These are phyloP conservation scores for Omphalotus olearius DNA, from an alignment of 1,284 basidiomycete species.

Conservation along the genomic window DNA sequence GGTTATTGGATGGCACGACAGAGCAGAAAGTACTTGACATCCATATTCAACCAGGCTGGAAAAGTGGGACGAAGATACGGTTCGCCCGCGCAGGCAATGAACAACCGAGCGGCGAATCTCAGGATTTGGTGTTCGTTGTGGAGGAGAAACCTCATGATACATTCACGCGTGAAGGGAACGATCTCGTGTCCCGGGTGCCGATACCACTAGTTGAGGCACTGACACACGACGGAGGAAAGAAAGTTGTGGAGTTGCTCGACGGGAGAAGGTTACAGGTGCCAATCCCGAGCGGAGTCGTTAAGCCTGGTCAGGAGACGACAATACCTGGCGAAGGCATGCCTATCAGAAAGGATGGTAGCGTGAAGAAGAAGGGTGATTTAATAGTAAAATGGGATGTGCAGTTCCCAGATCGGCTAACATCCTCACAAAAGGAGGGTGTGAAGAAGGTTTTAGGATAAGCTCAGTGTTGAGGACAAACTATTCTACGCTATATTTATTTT, in stretches of 20 bases:
- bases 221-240: constrained; percentile 38
- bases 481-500: constrained; percentile 3
- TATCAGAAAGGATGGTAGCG: constrained; percentile 73
- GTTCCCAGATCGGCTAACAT: constrained; percentile 76
- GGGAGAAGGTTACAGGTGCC: constrained; percentile 71
- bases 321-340: constrained; percentile 88
- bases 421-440: constrained; percentile 75
- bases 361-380: constrained; percentile 78
- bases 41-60: constrained; percentile 83
- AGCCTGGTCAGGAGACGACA: constrained; percentile 73
- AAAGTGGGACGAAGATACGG: constrained; percentile 87
- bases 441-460: constrained; percentile 58
- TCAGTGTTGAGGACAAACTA: neutral
- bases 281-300: constrained; percentile 69
- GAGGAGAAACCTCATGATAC: constrained; percentile 84
- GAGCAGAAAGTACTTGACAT: constrained; percentile 94
- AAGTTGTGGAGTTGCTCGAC: constrained; percentile 69
- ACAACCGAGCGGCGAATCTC: constrained; percentile 64
- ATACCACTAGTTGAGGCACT: constrained; percentile 85
- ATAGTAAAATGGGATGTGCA: constrained; percentile 80
- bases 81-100: constrained; percentile 90
- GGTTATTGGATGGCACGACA: constrained; percentile 63
- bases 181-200: constrained; percentile 61
- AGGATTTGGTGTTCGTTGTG: constrained; percentile 87
- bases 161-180: constrained; percentile 79